These are phyloP conservation scores for Elongisporangium senticosum DNA, from an alignment of 352 stramenopile genomes.

Conservation along the genomic window DNA sequence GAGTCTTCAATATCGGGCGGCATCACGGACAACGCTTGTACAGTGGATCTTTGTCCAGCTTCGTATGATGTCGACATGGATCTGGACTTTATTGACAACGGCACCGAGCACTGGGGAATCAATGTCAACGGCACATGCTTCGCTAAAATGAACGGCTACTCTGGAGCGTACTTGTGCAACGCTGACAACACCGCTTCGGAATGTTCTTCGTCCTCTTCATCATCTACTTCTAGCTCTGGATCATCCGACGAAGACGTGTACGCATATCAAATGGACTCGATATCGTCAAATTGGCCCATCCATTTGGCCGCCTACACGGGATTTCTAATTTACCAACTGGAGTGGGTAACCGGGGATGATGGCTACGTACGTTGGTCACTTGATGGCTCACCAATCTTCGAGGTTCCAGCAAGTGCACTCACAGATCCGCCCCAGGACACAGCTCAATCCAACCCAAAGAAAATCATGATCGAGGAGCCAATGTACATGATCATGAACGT, in stretches of 20 bases:
- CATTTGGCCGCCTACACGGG: slow-evolving; percentile 73
- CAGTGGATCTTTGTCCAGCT: slow-evolving; percentile 23
- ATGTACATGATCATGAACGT: slow-evolving; percentile 95
- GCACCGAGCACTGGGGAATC: slow-evolving; percentile 34
- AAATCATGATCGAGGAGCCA: slow-evolving; percentile 90
- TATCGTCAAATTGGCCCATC: slow-evolving; percentile 89
- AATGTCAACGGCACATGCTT: slow-evolving; percentile 48
- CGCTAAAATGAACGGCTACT: slow-evolving; percentile 54
- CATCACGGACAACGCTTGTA: slow-evolving; percentile 48
- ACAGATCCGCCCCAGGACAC: slow-evolving; percentile 39
- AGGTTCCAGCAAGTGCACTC: slow-evolving; percentile 68
- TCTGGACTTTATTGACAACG: slow-evolving; percentile 28
- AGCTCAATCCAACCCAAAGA: slow-evolving; percentile 60
- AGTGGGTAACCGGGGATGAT: slow-evolving; percentile 52
- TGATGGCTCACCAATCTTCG: slow-evolving; percentile 81
- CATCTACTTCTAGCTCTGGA: slow-evolving; percentile 8
- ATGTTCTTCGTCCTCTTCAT: slow-evolving; percentile 17
- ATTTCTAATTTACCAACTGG: slow-evolving; percentile 62
- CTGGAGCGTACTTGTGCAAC: slow-evolving; percentile 45
- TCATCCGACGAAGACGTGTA: slow-evolving; percentile 48
- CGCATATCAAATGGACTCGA: slow-evolving; percentile 89
- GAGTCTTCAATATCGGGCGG: slow-evolving; percentile 25
- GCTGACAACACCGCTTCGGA: slow-evolving; percentile 32
- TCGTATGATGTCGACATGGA: slow-evolving; percentile 54
- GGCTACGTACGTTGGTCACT: slow-evolving; percentile 77